phyloP scores from a whole-genome alignment of 1,284 basidiomycete genomes.

The Farysia itapuensis region DNA sequence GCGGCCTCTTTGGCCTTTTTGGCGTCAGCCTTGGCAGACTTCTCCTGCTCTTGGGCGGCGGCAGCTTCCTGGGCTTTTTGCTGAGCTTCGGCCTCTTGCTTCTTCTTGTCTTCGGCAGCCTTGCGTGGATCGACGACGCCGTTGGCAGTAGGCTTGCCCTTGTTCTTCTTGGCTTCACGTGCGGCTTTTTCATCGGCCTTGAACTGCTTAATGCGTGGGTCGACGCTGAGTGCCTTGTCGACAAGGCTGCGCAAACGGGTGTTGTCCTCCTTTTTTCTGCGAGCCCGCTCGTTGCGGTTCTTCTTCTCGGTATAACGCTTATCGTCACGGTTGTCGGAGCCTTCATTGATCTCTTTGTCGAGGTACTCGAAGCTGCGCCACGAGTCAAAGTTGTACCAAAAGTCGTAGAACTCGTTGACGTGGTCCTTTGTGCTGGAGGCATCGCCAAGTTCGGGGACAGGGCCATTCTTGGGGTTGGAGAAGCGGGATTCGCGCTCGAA shows the following conservation, averaged over 20 bases:
- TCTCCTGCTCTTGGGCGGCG: slow-evolving; percentile 63
- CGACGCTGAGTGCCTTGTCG: slow-evolving; percentile 79
- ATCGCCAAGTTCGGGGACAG: slow-evolving; percentile 80
- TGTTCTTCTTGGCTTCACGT: slow-evolving; percentile 84
- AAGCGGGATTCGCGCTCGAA: slow-evolving; percentile 91
- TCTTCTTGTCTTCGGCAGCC: slow-evolving; percentile 62
- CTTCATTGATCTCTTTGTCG: slow-evolving; percentile 98
- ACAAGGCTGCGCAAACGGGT: slow-evolving; percentile 84
- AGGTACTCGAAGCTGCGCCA: slow-evolving; percentile 98
- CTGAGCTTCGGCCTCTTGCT: slow-evolving; percentile 71
- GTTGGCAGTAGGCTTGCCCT: slow-evolving; percentile 62
- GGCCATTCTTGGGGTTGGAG: slow-evolving; percentile 71
- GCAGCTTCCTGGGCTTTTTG: slow-evolving; percentile 70
- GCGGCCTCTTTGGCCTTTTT: slow-evolving; percentile 85
- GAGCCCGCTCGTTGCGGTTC: slow-evolving; percentile 94
- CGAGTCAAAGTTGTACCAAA: slow-evolving; percentile 99
- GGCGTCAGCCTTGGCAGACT: slow-evolving; percentile 75
- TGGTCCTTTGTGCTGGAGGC: slow-evolving; percentile 74
- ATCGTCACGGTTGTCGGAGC: slow-evolving; percentile 93
- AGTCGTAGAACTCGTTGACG: slow-evolving; percentile 94
- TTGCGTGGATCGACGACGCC: slow-evolving; percentile 39
- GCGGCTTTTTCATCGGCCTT: slow-evolving; percentile 95
- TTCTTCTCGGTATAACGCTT: slow-evolving; percentile 99
- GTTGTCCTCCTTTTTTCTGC: slow-evolving; percentile 97
- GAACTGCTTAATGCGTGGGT: slow-evolving; percentile 96